Evolutionary conservation across 345 rosid species (phyloP).

Genomic region (Kernera saxatilis): DNA sequence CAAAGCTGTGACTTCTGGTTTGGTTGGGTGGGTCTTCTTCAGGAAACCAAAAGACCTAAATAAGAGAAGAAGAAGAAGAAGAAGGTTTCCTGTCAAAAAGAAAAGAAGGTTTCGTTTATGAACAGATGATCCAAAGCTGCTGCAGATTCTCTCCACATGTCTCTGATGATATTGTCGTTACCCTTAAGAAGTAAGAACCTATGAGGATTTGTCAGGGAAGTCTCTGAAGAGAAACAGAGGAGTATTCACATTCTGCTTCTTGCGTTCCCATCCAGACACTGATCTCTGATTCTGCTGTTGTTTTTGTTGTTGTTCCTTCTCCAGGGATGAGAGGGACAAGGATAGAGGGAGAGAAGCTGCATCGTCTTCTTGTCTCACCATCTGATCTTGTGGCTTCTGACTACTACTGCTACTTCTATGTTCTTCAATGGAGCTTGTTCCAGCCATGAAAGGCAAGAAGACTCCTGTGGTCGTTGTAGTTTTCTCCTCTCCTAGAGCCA

Average conservation of each 20-base stretch:
- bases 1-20: conserved; percentile 4
- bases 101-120: background rate
- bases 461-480: conserved; percentile 34
- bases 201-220: conserved; percentile 38
- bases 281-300: conserved; percentile 24
- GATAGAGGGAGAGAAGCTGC: conserved; percentile 77
- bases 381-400: conserved; percentile 32
- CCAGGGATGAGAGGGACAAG: conserved; percentile 60
- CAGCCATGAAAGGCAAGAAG: conserved; percentile 41
- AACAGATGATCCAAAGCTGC: background rate
- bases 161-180: background rate
- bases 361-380: conserved; percentile 24
- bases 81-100: background rate
- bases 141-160: background rate
- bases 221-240: conserved; percentile 55
- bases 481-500: conserved; percentile 71
- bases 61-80: no score
- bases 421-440: conserved; percentile 17
- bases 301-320: conserved; percentile 35
- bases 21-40: background rate
- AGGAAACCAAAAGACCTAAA: background rate
- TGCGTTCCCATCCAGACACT: conserved; percentile 39
- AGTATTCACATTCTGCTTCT: conserved; percentile 63
- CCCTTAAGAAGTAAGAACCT: background rate
- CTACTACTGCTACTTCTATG: conserved; percentile 36